Evolutionary conservation across 2,329 filamentous ascomycete species (phyloP).

Genomic region (Thermomyces lanuginosus): DNA sequence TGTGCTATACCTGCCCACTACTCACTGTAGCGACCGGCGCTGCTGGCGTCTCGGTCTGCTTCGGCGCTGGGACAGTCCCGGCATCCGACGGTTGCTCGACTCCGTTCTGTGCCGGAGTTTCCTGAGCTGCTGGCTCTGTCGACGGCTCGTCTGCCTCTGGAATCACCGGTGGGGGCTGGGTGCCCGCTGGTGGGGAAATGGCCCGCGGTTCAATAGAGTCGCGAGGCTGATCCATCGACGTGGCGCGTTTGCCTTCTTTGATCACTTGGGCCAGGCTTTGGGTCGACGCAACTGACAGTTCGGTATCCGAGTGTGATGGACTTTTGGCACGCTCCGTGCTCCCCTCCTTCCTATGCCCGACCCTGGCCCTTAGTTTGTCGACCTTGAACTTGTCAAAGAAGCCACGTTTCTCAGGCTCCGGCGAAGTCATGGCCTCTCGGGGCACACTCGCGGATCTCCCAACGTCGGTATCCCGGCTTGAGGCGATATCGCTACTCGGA

Average conservation of each 20-base stretch:
- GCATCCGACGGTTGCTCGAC: no score
- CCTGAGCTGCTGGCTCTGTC: no score
- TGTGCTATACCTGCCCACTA: no score
- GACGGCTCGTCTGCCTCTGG: no score
- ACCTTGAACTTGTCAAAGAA: constrained; percentile 50
- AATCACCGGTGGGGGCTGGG: no score
- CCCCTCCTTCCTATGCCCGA: constrained; percentile 38
- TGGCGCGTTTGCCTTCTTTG: constrained; percentile 9
- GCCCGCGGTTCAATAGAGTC: no score
- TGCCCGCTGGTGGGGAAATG: no score
- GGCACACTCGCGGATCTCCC: constrained; percentile 13
- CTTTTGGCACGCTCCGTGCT: constrained; percentile 38
- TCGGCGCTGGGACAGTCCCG: no score
- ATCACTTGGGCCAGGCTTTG: constrained; percentile 21
- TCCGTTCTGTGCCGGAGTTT: no score
- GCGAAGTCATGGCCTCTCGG: constrained; percentile 12
- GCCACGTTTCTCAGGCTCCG: constrained; percentile 39
- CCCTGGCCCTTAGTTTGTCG: constrained; percentile 49
- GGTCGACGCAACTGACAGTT: constrained; percentile 14
- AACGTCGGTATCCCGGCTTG: constrained; percentile 25
- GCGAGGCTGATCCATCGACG: no score
- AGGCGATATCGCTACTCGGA: constrained; percentile 21
- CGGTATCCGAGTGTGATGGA: constrained; percentile 26
- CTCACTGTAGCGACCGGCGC: no score
- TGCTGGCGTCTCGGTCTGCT: no score